These are phyloP conservation scores for Acer negundo DNA, from an alignment of 345 rosid species.

Conservation along the genomic window DNA sequence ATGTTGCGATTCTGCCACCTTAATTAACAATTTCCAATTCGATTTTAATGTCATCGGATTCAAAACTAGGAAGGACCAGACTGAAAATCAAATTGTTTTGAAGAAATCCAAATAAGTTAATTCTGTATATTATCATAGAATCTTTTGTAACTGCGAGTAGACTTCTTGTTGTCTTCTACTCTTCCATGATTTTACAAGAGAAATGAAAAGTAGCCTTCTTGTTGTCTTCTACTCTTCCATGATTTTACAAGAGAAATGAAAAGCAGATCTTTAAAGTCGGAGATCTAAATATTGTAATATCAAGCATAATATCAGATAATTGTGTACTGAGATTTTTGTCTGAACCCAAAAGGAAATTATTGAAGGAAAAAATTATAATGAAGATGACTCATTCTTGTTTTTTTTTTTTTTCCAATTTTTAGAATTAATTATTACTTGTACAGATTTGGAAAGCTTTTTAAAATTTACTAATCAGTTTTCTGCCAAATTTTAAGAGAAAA, in stretches of 20 bases:
- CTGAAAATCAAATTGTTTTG: neutral
- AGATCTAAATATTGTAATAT: neutral
- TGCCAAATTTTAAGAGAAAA: neutral
- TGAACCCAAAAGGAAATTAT: neutral
- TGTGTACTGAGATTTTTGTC: neutral
- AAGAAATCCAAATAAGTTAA: neutral
- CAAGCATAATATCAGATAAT: neutral
- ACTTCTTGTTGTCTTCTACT: neutral
- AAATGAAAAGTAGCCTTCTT: neutral
- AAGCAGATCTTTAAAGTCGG: neutral
- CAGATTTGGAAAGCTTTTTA: neutral
- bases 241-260: neutral
- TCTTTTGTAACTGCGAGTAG: neutral
- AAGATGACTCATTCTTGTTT: neutral
- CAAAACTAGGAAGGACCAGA: neutral
- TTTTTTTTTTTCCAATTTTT: neutral
- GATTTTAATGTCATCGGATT: neutral
- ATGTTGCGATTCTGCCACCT: neutral
- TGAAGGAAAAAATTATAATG: neutral
- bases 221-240: neutral
- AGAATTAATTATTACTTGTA: constrained; percentile 4
- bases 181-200: neutral
- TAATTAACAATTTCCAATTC: neutral
- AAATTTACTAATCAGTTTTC: neutral
- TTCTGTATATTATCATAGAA: no score